Conservation (phyloP, 2,329 filamentous ascomycete genomes). For the Trichophyton equinum region DNA sequence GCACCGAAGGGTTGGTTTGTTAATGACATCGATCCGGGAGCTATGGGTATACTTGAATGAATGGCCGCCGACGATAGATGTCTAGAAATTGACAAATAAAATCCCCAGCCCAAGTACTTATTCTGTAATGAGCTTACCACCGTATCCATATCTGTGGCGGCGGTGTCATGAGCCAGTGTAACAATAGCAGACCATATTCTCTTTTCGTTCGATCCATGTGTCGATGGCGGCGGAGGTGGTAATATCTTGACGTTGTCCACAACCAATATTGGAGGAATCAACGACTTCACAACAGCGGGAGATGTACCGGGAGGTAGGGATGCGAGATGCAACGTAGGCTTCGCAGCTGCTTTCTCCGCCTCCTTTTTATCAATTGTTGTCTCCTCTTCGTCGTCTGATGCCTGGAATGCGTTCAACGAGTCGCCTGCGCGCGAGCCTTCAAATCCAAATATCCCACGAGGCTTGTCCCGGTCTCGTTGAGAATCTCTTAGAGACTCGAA, state of each 20-base stretch:
- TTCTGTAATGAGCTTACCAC: slow-evolving; percentile 69
- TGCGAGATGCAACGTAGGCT: slow-evolving; percentile 43
- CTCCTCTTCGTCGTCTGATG: slow-evolving; percentile 34
- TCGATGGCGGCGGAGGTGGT: slow-evolving; percentile 34
- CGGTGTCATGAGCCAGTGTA: slow-evolving; percentile 65
- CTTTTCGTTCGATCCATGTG: slow-evolving; percentile 40
- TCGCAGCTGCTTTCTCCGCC: slow-evolving; percentile 38
- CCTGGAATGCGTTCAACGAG: slow-evolving; percentile 30
- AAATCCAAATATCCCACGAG: slow-evolving; percentile 30
- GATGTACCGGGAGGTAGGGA: slow-evolving; percentile 43
- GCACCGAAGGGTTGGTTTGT: slow-evolving; percentile 64
- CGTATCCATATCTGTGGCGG: slow-evolving; percentile 70
- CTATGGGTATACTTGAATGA: slow-evolving; percentile 40
- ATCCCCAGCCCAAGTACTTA: slow-evolving; percentile 72
- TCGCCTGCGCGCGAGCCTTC: slow-evolving; percentile 25
- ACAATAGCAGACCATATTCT: slow-evolving; percentile 68
- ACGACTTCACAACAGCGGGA: slow-evolving; percentile 36
- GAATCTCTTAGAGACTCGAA: slow-evolving; percentile 29
- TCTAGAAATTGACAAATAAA: slow-evolving; percentile 65
- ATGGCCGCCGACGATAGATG: slow-evolving; percentile 68
- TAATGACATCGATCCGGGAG: slow-evolving; percentile 35
- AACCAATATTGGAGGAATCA: slow-evolving; percentile 42
- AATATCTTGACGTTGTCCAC: slow-evolving; percentile 65
- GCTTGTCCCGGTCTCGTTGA: slow-evolving; percentile 27
- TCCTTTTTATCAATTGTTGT: slow-evolving; percentile 29